Conservation (phyloP, 208 protist species). For the Crithidia fasciculata region DNA sequence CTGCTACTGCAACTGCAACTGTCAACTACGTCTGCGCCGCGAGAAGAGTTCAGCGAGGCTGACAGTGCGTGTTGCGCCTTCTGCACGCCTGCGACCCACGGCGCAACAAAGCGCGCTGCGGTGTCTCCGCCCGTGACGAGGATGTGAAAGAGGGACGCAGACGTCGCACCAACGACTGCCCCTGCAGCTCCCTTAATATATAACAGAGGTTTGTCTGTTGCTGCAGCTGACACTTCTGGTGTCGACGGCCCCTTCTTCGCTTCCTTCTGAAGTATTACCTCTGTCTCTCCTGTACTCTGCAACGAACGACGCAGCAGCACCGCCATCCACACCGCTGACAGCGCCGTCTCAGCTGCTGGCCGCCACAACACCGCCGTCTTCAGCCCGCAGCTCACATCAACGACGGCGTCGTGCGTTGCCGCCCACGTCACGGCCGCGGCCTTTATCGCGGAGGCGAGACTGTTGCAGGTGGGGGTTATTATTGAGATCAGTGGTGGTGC, state of each 20-base stretch:
- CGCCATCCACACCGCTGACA: slow-evolving; percentile 7
- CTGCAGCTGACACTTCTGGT: too few species aligned
- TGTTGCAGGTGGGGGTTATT: slow-evolving; percentile 3
- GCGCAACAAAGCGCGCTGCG: too few species aligned
- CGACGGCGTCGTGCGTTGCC: neutral
- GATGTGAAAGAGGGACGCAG: too few species aligned
- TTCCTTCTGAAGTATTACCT: neutral
- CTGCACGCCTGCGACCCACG: too few species aligned
- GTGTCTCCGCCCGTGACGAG: too few species aligned
- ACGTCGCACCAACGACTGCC: too few species aligned
- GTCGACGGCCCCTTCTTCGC: neutral
- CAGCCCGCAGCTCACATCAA: neutral
- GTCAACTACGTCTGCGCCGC: neutral
- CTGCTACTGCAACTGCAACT: neutral
- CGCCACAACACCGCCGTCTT: slow-evolving; percentile 15
- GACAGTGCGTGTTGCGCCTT: too few species aligned
- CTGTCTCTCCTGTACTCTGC: too few species aligned
- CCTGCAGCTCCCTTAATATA: too few species aligned
- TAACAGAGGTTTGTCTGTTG: too few species aligned
- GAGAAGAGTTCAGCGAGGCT: too few species aligned
- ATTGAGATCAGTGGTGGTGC: slow-evolving; percentile 1
- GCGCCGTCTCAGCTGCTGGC: slow-evolving; percentile 11
- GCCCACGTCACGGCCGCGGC: slow-evolving; percentile 17
- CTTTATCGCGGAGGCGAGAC: slow-evolving; percentile 17
- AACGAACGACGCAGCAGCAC: slow-evolving; percentile 1